Conservation (phyloP, 2,329 filamentous ascomycete genomes). For the Pseudocercospora eumusae region DNA sequence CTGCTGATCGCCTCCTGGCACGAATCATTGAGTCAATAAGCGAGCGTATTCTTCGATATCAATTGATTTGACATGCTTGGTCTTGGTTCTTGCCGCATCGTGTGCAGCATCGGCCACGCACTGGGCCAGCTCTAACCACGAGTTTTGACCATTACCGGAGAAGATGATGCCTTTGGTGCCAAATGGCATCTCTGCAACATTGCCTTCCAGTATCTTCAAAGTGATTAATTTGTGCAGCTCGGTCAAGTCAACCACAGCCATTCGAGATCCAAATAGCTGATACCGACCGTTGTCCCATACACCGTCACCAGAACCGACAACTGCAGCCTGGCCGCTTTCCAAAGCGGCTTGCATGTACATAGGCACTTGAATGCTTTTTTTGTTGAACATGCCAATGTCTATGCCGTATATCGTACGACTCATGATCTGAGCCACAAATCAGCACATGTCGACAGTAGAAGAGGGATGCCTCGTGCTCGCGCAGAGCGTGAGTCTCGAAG, state of each 20-base stretch:
- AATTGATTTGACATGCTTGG: background rate
- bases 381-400: background rate
- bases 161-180: background rate
- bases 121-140: background rate
- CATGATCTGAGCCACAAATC: background rate
- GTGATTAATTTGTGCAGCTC: background rate
- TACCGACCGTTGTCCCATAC: background rate
- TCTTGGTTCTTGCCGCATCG: background rate
- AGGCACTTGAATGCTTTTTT: background rate
- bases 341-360: background rate
- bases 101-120: background rate
- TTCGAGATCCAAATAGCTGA: background rate
- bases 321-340: background rate
- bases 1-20: slow-evolving; percentile 39
- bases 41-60: background rate
- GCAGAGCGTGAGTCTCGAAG: no score
- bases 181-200: background rate
- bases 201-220: background rate
- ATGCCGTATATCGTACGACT: background rate
- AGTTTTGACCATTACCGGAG: background rate
- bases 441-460: background rate
- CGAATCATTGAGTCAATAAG: background rate
- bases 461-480: no score
- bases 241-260: background rate
- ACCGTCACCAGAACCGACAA: background rate